Conservation (phyloP, 2,329 filamentous ascomycete species). For the Dactylellina leptospora region DNA sequence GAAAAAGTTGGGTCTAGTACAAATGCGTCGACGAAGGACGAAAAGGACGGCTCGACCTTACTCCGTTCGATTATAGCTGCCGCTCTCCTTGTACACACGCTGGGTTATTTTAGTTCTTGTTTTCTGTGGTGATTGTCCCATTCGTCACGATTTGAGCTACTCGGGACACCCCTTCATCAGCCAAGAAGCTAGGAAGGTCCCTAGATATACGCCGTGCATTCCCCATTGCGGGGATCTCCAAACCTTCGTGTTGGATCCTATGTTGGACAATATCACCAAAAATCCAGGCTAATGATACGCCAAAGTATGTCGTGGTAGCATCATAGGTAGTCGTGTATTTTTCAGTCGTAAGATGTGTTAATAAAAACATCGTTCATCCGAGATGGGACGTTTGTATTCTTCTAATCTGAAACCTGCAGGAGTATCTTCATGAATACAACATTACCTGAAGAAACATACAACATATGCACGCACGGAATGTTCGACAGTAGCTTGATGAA, state of each 20-base stretch:
- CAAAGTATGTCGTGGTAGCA: neutral
- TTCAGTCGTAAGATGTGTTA: neutral
- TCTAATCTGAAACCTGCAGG: conserved; percentile 9
- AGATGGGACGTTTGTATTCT: neutral
- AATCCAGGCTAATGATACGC: neutral
- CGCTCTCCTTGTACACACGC: conserved; percentile 20
- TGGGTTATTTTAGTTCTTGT: neutral
- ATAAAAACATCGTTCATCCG: conserved; percentile 34
- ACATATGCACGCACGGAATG: conserved; percentile 31
- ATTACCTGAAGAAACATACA: neutral
- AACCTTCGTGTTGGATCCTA: conserved; percentile 21
- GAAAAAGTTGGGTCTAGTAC: conserved; percentile 37
- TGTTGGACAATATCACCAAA: neutral
- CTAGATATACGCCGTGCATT: neutral
- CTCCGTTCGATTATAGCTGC: conserved; percentile 37
- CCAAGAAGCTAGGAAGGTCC: conserved; percentile 16
- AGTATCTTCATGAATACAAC: conserved; percentile 18
- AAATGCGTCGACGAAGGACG: conserved; percentile 21
- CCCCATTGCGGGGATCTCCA: conserved; percentile 21
- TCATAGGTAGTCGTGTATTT: neutral
- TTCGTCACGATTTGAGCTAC: conserved; percentile 21
- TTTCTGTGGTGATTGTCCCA: neutral
- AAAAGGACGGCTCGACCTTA: conserved; percentile 35
- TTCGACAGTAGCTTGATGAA: conserved; percentile 8
- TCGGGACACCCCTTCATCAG: too few species aligned